Evolutionary conservation across 2,329 filamentous ascomycete genomes (phyloP).

Genomic region (Aspergillus pseudoterreus): DNA sequence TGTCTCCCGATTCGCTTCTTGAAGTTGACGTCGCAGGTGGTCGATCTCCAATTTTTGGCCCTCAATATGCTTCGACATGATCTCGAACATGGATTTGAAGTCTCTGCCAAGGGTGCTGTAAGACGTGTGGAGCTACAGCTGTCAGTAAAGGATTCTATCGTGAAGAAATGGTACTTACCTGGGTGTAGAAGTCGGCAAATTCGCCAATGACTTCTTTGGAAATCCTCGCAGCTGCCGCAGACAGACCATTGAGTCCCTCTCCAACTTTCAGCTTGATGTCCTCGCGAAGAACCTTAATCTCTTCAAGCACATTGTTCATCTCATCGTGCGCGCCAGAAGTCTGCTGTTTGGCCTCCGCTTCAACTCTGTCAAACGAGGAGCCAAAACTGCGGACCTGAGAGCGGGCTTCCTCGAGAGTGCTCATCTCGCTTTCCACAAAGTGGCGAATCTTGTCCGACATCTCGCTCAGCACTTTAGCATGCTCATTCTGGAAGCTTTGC

Average conservation of each 20-base stretch:
- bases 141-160: background rate
- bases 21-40: conserved; percentile 66
- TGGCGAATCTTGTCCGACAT: conserved; percentile 69
- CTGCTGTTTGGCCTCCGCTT: conserved; percentile 58
- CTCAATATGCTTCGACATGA: conserved; percentile 69
- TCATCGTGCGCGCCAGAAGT: conserved; percentile 63
- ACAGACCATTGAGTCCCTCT: conserved; percentile 77
- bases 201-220: conserved; percentile 85
- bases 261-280: conserved; percentile 83
- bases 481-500: conserved; percentile 66
- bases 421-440: conserved; percentile 73
- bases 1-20: conserved; percentile 64
- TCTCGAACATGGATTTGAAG: conserved; percentile 81
- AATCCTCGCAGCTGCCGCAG: conserved; percentile 79
- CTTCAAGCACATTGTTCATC: conserved; percentile 87
- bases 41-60: conserved; percentile 75
- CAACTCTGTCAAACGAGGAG: conserved; percentile 63
- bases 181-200: conserved; percentile 75
- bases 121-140: conserved; percentile 67
- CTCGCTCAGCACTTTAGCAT: conserved; percentile 64
- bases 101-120: conserved; percentile 81
- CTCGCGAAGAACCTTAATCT: conserved; percentile 85
- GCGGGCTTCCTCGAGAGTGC: conserved; percentile 67
- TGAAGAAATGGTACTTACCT: background rate
- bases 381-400: conserved; percentile 67